These are phyloP conservation scores for Straminergon stramineum DNA, from an alignment of 225 moss, liverwort and hornwort species.

Conservation along the genomic window DNA sequence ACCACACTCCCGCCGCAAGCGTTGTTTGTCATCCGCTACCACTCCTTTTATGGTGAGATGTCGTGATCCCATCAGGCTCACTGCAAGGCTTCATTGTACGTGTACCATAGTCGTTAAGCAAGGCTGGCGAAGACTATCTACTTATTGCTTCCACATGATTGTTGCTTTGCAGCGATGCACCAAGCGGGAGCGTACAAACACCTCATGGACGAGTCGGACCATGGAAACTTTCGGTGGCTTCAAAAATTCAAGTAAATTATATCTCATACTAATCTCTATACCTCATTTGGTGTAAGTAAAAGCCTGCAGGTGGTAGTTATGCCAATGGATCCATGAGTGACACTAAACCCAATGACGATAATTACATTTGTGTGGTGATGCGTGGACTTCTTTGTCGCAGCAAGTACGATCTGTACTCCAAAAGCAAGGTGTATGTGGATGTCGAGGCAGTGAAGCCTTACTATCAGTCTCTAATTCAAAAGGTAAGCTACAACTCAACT, in stretches of 20 bases:
- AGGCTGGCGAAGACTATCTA: background rate
- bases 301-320: background rate
- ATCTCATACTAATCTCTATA: background rate
- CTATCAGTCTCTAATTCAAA: conserved; percentile 46
- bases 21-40: conserved; percentile 57
- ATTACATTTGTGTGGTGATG: background rate
- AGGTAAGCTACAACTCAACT: conserved; percentile 10
- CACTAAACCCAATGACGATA: background rate
- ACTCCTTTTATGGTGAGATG: conserved; percentile 63
- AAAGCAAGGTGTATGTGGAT: conserved; percentile 46
- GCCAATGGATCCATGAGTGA: background rate
- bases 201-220: conserved; percentile 43
- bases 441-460: conserved; percentile 61
- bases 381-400: conserved; percentile 1
- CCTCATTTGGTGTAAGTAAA: background rate
- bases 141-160: background rate
- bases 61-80: background rate
- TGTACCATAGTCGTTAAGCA: background rate
- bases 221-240: conserved; percentile 43
- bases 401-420: conserved; percentile 68
- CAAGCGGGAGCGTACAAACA: conserved; percentile 42
- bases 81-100: background rate
- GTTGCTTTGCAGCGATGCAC: conserved; percentile 43
- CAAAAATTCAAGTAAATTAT: conserved; percentile 43
- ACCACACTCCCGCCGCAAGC: conserved; percentile 45